Base-by-base conservation (phyloP, 305 asterid species). In the Lippia alba region DNA sequence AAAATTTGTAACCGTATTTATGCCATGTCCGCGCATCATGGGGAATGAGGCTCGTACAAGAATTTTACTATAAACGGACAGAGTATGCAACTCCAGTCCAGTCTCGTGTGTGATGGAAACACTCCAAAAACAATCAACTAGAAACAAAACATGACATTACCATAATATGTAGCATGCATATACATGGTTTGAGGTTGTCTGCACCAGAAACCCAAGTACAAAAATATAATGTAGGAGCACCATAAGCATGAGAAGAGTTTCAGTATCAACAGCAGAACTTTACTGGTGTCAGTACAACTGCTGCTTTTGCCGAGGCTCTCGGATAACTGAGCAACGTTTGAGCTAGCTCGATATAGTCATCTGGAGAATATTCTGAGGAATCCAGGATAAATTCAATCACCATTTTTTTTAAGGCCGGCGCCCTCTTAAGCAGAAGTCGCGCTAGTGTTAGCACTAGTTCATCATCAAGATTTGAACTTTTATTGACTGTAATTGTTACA, bases 361-460 rank as follows among this genome's bases (percentile, higher is more conserved):
- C 24, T 6, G 61, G 6, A 16, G 5, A 2, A 44, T n/a, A 8
- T 30, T 4, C 12, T 11, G 62, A 12, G 12, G 44, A 18, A 61
- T 2, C 3, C 41, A 9, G 11, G 16, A 9, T 19, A 46, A 62
- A 6, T 16, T 53, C 39, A 18, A 73, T 57, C 50, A 73, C 40
- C 63, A 59, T 66, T 18, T 67, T 53, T 14, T 67, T 57, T n/a
- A 61, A 51, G 55, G 18, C 45, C 14, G 44, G 33, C 12, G 75
- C 69, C 46, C 75, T 71, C 49, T 40, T 40, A 24, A 71, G 69
- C 56, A 71, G 46, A 41, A 71, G 33, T 45, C 18, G 69, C 19
- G 24, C 69, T 41, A 71, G 45, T 1, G 56, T 71, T 18, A 62
- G 69, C 54, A 53, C 8, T 1, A 54, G 61, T 20, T 60, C 61